Evolutionary conservation across 2,329 filamentous ascomycete species (phyloP).

Genomic region (Colletotrichum tropicicola): DNA sequence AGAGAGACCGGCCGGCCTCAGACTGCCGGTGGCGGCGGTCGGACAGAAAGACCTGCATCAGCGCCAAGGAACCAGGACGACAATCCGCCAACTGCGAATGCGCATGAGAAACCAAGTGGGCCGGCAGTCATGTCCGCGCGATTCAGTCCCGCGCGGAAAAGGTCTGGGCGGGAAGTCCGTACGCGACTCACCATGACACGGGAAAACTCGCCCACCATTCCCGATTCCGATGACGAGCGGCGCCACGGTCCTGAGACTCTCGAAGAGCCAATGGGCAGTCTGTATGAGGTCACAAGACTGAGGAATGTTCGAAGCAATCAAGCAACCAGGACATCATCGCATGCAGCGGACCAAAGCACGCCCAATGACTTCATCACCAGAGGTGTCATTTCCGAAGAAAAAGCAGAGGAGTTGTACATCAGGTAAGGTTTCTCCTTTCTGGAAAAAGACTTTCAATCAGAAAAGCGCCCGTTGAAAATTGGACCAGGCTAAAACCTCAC

Average conservation of each 20-base stretch:
- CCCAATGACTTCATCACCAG: slow-evolving; percentile 56
- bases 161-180: background rate
- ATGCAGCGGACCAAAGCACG: background rate
- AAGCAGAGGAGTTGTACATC: slow-evolving; percentile 58
- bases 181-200: no score
- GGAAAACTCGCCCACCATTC: background rate
- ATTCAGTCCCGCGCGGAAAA: background rate
- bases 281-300: slow-evolving; percentile 63
- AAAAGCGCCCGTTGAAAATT: no score
- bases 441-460: no score
- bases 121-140: background rate
- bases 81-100: no score
- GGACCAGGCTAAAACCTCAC: background rate
- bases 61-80: no score
- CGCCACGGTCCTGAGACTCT: slow-evolving; percentile 31
- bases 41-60: no score
- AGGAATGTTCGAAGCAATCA: slow-evolving; percentile 39
- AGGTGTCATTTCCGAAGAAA: slow-evolving; percentile 53
- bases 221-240: slow-evolving; percentile 33
- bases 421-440: slow-evolving; percentile 35
- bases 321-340: slow-evolving; percentile 11
- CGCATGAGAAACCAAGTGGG: no score
- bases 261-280: slow-evolving; percentile 60
- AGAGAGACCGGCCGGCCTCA: no score
- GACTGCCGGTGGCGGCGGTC: no score